Conservation (phyloP, 768 basidiomycete species). For the Trametes punicea region DNA sequence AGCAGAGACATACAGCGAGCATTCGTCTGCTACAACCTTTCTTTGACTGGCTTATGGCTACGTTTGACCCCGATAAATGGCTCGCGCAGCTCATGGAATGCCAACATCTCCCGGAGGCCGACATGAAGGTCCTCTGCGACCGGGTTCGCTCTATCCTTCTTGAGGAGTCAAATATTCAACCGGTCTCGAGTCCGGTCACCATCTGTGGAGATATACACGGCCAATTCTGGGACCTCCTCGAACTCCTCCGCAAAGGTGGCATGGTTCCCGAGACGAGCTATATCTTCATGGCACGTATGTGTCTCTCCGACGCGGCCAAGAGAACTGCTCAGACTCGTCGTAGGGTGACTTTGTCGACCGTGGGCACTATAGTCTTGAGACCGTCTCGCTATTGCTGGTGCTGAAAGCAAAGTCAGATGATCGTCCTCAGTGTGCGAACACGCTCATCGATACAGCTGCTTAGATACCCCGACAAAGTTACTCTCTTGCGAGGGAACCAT, state of each 20-base stretch:
- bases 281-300: slow-evolving; percentile 89
- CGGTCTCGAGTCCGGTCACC: slow-evolving; percentile 92
- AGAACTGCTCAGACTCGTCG: slow-evolving; percentile 19
- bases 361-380: slow-evolving; percentile 94
- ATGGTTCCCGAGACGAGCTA: slow-evolving; percentile 86
- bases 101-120: slow-evolving; percentile 82
- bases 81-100: slow-evolving; percentile 85
- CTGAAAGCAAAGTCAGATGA: slow-evolving; percentile 79
- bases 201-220: slow-evolving; percentile 97
- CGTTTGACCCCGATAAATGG: slow-evolving; percentile 69
- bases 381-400: slow-evolving; percentile 82
- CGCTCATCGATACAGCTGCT: neutral
- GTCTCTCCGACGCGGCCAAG: slow-evolving; percentile 12
- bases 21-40: no score
- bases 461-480: slow-evolving; percentile 92
- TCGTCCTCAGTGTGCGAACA: neutral
- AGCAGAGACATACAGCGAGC: no score
- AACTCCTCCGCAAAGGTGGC: slow-evolving; percentile 84
- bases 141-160: slow-evolving; percentile 85
- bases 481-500: slow-evolving; percentile 90
- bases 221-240: slow-evolving; percentile 95
- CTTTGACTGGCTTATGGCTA: slow-evolving; percentile 29
- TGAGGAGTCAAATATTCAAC: slow-evolving; percentile 97
- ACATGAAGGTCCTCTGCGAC: slow-evolving; percentile 92
- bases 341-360: slow-evolving; percentile 98